Percentiles rank a stretch among this genome's conserved stretches.
These are phyloP conservation scores for Canavalia ensiformis DNA, from an alignment of 306 rosid species.

Conservation along the genomic window DNA sequence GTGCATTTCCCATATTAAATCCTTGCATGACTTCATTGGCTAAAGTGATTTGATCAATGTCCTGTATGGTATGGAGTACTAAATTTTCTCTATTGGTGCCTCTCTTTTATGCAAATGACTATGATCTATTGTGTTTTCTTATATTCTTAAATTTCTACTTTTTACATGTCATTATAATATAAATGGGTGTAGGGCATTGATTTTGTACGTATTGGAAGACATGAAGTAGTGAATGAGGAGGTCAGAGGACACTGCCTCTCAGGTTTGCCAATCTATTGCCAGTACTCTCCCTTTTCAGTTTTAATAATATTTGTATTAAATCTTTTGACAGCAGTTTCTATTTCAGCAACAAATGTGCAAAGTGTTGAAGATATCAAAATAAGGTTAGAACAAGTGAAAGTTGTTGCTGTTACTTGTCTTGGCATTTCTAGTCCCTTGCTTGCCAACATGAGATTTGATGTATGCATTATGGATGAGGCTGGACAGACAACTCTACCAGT, in stretches of 20 bases:
- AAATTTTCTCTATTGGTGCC: conserved; percentile 21
- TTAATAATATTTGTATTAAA: conserved; percentile 39
- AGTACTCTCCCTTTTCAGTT: conserved; percentile 19
- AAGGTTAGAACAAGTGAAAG: conserved; percentile 86
- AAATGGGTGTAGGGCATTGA: conserved; percentile 71
- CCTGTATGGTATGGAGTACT: conserved; percentile 10
- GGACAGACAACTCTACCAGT: conserved; percentile 98
- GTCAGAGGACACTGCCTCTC: conserved; percentile 82
- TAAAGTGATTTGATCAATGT: neutral
- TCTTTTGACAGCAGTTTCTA: conserved; percentile 47
- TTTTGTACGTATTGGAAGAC: conserved; percentile 91
- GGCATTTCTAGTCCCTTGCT: conserved; percentile 88
- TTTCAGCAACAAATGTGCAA: conserved; percentile 62
- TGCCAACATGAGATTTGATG: conserved; percentile 79
- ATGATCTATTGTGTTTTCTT: neutral
- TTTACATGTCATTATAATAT: conserved; percentile 44
- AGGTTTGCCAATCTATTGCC: conserved; percentile 61
- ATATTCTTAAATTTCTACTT: conserved; percentile 23
- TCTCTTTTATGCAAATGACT: conserved; percentile 26
- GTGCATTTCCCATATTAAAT: neutral
- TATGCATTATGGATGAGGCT: conserved; percentile 99
- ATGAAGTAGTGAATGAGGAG: conserved; percentile 81
- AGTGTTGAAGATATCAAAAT: conserved; percentile 73
- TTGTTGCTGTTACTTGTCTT: conserved; percentile 92
- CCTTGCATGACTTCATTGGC: neutral